Evolutionary conservation across 768 basidiomycete species (phyloP).

Genomic region (Boletus rubroflammeus): DNA sequence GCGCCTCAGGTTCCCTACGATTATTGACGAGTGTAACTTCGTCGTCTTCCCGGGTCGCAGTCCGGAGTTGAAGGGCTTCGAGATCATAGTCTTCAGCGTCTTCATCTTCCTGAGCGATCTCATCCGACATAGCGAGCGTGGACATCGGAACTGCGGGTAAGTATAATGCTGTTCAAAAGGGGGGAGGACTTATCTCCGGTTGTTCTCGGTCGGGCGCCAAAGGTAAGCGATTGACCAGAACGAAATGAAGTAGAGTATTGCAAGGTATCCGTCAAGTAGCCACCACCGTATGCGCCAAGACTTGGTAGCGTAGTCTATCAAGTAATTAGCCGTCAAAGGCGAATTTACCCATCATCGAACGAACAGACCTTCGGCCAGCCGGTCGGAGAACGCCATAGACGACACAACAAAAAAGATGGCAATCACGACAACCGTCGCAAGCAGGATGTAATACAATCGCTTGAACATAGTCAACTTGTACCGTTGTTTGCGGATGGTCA

Average conservation of each 20-base stretch:
- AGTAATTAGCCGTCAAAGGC: neutral
- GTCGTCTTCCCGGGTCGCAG: conserved; percentile 52
- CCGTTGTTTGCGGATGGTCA: conserved; percentile 79
- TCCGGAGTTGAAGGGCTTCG: conserved; percentile 64
- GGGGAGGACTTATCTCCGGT: conserved; percentile 66
- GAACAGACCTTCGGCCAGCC: conserved; percentile 77
- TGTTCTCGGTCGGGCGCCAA: conserved; percentile 91
- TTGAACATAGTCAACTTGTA: conserved; percentile 90
- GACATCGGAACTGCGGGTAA: conserved; percentile 34
- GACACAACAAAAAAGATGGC: conserved; percentile 91
- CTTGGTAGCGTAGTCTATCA: conserved; percentile 81
- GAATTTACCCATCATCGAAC: neutral
- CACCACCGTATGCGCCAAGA: conserved; percentile 93
- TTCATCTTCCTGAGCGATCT: conserved; percentile 90
- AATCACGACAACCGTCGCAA: conserved; percentile 78
- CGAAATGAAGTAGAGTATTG: conserved; percentile 78
- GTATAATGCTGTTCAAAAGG: conserved; percentile 4
- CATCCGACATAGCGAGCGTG: conserved; percentile 93
- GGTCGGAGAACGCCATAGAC: conserved; percentile 84
- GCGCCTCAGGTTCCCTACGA: conserved; percentile 43
- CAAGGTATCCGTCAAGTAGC: conserved; percentile 93
- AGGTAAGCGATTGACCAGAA: conserved; percentile 83
- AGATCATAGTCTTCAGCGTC: conserved; percentile 93
- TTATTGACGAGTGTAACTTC: conserved; percentile 69
- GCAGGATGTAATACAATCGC: conserved; percentile 77